Percentiles rank a stretch among this genome's conserved stretches.
phyloP scores from a whole-genome alignment of 306 rosid species.

The Canavalia gladiata region DNA sequence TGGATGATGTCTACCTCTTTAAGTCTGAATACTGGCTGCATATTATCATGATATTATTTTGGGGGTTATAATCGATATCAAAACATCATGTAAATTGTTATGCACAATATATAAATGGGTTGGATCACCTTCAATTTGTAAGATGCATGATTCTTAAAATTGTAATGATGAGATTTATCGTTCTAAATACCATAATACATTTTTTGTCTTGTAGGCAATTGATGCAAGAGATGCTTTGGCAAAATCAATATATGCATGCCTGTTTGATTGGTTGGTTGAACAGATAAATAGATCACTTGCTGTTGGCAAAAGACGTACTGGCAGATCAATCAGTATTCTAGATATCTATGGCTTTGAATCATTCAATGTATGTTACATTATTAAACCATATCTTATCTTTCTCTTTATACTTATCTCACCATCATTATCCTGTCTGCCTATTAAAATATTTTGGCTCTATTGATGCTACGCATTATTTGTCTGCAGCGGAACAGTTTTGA shows the following conservation, averaged over 20 bases:
- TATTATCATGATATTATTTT: background rate
- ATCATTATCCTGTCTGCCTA: slow-evolving; percentile 35
- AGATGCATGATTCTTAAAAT: slow-evolving; percentile 16
- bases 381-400: background rate
- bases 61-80: slow-evolving; percentile 23
- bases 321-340: slow-evolving; percentile 96
- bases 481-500: slow-evolving; percentile 91
- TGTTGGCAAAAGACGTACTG: slow-evolving; percentile 93
- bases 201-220: slow-evolving; percentile 65
- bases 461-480: slow-evolving; percentile 29
- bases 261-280: slow-evolving; percentile 96
- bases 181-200: slow-evolving; percentile 17
- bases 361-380: slow-evolving; percentile 56
- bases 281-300: slow-evolving; percentile 95
- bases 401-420: background rate
- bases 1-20: slow-evolving; percentile 6
- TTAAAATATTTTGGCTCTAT: slow-evolving; percentile 39
- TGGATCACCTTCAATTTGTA: slow-evolving; percentile 25
- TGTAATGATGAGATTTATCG: slow-evolving; percentile 12
- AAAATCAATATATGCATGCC: slow-evolving; percentile 90
- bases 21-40: slow-evolving; percentile 7
- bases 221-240: slow-evolving; percentile 99
- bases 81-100: background rate
- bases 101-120: slow-evolving; percentile 7
- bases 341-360: slow-evolving; percentile 98